phyloP scores from a whole-genome alignment of 2,329 filamentous ascomycete species.

The Orbilia blumenaviensis region DNA sequence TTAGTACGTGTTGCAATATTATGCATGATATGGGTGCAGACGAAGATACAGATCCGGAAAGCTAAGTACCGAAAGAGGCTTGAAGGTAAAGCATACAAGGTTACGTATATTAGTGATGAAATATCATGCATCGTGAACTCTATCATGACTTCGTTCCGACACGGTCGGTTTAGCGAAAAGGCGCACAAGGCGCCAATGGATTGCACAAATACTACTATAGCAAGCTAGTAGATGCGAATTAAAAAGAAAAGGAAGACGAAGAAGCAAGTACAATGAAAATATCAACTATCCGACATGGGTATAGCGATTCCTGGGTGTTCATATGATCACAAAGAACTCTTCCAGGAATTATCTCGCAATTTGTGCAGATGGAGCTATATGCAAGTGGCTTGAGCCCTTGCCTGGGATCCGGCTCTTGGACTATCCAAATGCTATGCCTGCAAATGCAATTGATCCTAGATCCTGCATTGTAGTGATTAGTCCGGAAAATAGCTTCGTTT shows the following conservation, averaged over 20 bases:
- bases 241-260: conserved; percentile 4
- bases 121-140: conserved; percentile 5
- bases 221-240: not conserved
- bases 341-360: not conserved
- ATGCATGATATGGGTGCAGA: conserved; percentile 15
- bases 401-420: conserved; percentile 3
- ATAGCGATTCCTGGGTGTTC: conserved; percentile 6
- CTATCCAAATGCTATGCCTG: not conserved
- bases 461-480: conserved; percentile 6
- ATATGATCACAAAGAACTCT: conserved; percentile 6
- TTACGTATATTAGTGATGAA: conserved; percentile 15
- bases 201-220: not conserved
- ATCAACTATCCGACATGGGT: not conserved
- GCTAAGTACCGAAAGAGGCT: not conserved
- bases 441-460: too few species aligned
- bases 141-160: not conserved
- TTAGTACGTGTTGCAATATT: conserved; percentile 14
- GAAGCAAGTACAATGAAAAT: conserved; percentile 3
- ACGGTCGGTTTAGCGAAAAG: conserved; percentile 20
- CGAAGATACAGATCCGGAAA: conserved; percentile 12
- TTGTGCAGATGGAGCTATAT: conserved; percentile 5
- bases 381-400: conserved; percentile 11
- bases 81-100: not conserved
- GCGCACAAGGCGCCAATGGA: not conserved
- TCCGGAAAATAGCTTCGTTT: conserved; percentile 12